These are phyloP conservation scores for Serendipita indica DNA, from an alignment of 768 basidiomycete genomes.

Conservation along the genomic window DNA sequence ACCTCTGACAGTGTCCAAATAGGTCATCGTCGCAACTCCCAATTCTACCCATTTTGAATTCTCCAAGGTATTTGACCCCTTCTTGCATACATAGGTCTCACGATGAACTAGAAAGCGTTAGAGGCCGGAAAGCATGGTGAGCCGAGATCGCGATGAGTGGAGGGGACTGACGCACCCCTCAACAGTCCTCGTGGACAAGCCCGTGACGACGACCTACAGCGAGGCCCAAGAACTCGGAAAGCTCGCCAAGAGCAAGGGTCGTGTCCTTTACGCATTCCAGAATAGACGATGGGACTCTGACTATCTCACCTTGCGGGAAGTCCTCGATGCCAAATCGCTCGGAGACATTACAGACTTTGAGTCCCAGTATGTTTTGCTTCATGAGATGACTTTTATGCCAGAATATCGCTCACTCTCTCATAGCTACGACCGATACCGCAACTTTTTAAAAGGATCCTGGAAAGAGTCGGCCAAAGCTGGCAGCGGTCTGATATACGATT, in stretches of 20 bases:
- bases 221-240: conserved; percentile 46
- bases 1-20: too few relatives aligned
- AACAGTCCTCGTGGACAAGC: conserved; percentile 62
- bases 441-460: conserved; percentile 55
- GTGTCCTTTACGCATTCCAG: conserved; percentile 57
- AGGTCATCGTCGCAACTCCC: conserved; percentile 47
- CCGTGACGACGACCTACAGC: conserved; percentile 43
- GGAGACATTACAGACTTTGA: conserved; percentile 58
- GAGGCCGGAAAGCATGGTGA: conserved; percentile 60
- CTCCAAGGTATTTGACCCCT: conserved; percentile 29
- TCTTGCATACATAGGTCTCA: neutral
- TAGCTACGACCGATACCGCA: conserved; percentile 65
- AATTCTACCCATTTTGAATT: conserved; percentile 58
- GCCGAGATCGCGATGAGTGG: too few relatives aligned
- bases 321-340: conserved; percentile 35
- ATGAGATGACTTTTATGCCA: neutral
- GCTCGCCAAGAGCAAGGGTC: conserved; percentile 42
- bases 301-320: conserved; percentile 46
- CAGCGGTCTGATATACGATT: conserved; percentile 56
- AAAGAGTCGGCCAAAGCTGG: conserved; percentile 54
- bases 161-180: too few relatives aligned
- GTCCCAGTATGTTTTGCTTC: conserved; percentile 39
- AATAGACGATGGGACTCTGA: conserved; percentile 71
- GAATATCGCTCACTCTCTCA: neutral
- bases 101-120: conserved; percentile 27